Conservation (phyloP, 2,329 filamentous ascomycete genomes). For the Dothidotthia symphoricarpi region DNA sequence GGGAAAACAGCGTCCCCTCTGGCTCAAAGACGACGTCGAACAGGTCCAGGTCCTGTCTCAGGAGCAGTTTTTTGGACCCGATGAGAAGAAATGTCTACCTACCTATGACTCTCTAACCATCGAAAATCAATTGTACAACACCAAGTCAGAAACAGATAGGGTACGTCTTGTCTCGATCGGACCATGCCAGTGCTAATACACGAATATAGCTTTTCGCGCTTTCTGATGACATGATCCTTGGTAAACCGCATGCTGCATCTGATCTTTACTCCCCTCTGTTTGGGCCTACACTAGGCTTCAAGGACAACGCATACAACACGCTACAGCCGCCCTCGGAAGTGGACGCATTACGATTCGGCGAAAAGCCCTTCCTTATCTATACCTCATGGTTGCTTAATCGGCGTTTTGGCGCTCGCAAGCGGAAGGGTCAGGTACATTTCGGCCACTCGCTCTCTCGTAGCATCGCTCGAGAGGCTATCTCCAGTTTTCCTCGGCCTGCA, state of each 20-base stretch:
- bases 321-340: slow-evolving; percentile 35
- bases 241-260: slow-evolving; percentile 44
- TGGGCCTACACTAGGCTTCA: slow-evolving; percentile 46
- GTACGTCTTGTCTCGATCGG: slow-evolving; percentile 9
- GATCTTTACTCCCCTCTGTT: slow-evolving; percentile 49
- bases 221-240: slow-evolving; percentile 49
- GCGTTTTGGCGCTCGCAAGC: slow-evolving; percentile 47
- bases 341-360: slow-evolving; percentile 42
- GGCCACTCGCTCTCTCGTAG: slow-evolving; percentile 44
- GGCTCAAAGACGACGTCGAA: slow-evolving; percentile 39
- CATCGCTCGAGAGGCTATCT: slow-evolving; percentile 44
- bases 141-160: slow-evolving; percentile 42
- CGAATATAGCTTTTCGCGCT: slow-evolving; percentile 41
- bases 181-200: slow-evolving; percentile 1
- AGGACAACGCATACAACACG: slow-evolving; percentile 45
- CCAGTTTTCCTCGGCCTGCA: slow-evolving; percentile 44
- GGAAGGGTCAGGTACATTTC: slow-evolving; percentile 47
- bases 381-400: slow-evolving; percentile 48
- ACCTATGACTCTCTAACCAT: slow-evolving; percentile 48
- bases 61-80: slow-evolving; percentile 45
- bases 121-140: slow-evolving; percentile 48
- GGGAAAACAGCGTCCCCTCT: slow-evolving; percentile 39
- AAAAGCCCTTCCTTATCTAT: slow-evolving; percentile 49
- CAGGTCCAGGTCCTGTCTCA: slow-evolving; percentile 44
- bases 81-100: slow-evolving; percentile 43